Evolutionary conservation across 2,329 filamentous ascomycete genomes (phyloP), one percentile per base, ranked within the genome.

Genomic region (Trichoderma sp.): DNA sequence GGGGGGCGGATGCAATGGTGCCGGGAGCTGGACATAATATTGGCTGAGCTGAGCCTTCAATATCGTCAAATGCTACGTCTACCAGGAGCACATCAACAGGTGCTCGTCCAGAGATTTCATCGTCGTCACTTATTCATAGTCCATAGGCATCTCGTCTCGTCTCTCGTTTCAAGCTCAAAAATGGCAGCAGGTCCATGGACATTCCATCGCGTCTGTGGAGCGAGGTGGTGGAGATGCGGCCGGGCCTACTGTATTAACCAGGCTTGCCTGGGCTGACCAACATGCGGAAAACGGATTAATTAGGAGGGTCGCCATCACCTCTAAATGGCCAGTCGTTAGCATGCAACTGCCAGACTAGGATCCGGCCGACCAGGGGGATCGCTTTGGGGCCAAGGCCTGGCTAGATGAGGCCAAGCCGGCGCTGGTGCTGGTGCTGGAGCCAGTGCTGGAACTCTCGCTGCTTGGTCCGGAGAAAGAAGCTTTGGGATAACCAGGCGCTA

Each of bases 261-360:
- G 64, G 39, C 39, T 43, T 43, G 39, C 39, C 39, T 43, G 39
- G 64, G 64, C 64, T 67, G 64, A 67, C 64, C 64, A 67, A 67
- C 64, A 26, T 34, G 50, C 13, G 47, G 43, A 36, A 50, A 36
- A 34, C 30, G 64, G 64, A 57, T 59, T 36, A 28, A 53, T 63
- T 50, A 70, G 57, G 67, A 70, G 67, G 67, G 67, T 62, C 58
- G 20, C 67, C 43, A 28, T 30, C 67, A 34, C 36, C 58, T 53
- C 58, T 53, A n/a, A 39, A 36, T 70, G 67, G 67, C 67, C 58
- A 62, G 67, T 58, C 39, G 28, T 20, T 36, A 32, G 58, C 58
- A 62, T 34, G 43, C 68, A 70, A 63, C 68, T 70, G 68, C 68
- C 68, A 70, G 68, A 64, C 68, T 30, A 58, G 68, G 68, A 34